These are phyloP conservation scores for Backusella parvicylindrica DNA, from an alignment of 192 early-diverging fungal species.

Conservation along the genomic window DNA sequence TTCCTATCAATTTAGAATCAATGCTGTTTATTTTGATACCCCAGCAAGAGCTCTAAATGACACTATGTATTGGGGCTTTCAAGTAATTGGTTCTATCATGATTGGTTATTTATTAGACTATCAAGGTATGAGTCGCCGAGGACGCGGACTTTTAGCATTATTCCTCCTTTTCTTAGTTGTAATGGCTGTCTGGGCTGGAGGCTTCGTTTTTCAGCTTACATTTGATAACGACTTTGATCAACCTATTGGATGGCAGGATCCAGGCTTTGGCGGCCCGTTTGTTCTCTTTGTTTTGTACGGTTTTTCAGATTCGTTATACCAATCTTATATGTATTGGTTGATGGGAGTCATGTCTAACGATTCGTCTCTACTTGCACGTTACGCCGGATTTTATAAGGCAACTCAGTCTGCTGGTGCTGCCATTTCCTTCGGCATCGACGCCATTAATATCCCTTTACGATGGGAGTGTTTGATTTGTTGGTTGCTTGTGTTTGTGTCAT, in stretches of 20 bases:
- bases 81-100: slow-evolving; percentile 24
- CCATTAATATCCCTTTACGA: slow-evolving; percentile 29
- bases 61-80: slow-evolving; percentile 64
- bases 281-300: slow-evolving; percentile 77
- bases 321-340: slow-evolving; percentile 51
- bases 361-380: slow-evolving; percentile 61
- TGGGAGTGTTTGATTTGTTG: slow-evolving; percentile 48
- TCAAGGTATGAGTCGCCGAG: slow-evolving; percentile 21
- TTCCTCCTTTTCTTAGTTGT: slow-evolving; percentile 11
- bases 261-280: slow-evolving; percentile 31
- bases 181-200: slow-evolving; percentile 30
- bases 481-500: slow-evolving; percentile 47
- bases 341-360: slow-evolving; percentile 42
- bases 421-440: slow-evolving; percentile 70
- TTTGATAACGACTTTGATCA: slow-evolving; percentile 36
- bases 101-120: slow-evolving; percentile 28
- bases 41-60: slow-evolving; percentile 70
- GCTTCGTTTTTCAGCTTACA: slow-evolving; percentile 28
- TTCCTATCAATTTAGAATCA: slow-evolving; percentile 68
- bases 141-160: slow-evolving; percentile 20
- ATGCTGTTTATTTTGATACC: slow-evolving; percentile 62
- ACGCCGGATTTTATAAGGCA: slow-evolving; percentile 86
- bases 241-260: slow-evolving; percentile 46
- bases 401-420: slow-evolving; percentile 78
- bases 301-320: slow-evolving; percentile 75